Base-by-base conservation (phyloP, 495 filamentous ascomycete genomes). In the Trichocladium antarcticum region DNA sequence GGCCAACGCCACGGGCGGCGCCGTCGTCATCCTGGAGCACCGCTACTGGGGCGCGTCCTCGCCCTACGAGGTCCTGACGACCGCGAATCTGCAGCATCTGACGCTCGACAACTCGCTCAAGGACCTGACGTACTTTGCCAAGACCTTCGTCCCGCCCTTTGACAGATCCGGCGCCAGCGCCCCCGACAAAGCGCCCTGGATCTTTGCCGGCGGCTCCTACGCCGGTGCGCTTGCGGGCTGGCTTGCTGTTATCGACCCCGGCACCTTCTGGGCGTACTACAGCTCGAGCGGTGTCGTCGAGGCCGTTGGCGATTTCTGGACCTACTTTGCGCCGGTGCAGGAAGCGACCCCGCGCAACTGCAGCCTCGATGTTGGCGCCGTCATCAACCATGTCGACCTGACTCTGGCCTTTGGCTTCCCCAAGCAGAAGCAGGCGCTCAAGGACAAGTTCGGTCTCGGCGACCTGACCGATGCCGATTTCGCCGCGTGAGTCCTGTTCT, bases 221-320 rank as follows among this genome's bases (percentile, higher is more conserved):
- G 71, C 75, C 22, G 82, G 81, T 42, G 80, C 79, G 5, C 62
- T 84, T 45, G 57, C 80, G 4, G 79, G 74, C 0, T 85, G 82
- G 82, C 73, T 73, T 6, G 75, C 74, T n/a, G 66, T 67, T 1
- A 65, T 71, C 16, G 66, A 75, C 5, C 79, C 80, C 1, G 80
- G 79, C 8, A 82, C 78, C 0, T 81, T 81, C 61, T 84, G 79
- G 79, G 80, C 80, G 1, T 82, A 82, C 51, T 75, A 81, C 53
- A 73, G 77, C 20, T 78, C 76, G 22, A 79, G 75, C 54, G 81
- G 75, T 2, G 75, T 77, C 5, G 81, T 85, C 1, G 69, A 85
- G 56, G 72, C 79, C 3, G 72, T 84, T 21, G 70, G 71, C 5
- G 69, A 83, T 50, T 84, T 77, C 51, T 84, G 79, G 79, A 71